Percentiles rank a stretch among this genome's conserved stretches.
phyloP scores from a whole-genome alignment of 2,329 filamentous ascomycete genomes.

The Zymoseptoria crescenta region DNA sequence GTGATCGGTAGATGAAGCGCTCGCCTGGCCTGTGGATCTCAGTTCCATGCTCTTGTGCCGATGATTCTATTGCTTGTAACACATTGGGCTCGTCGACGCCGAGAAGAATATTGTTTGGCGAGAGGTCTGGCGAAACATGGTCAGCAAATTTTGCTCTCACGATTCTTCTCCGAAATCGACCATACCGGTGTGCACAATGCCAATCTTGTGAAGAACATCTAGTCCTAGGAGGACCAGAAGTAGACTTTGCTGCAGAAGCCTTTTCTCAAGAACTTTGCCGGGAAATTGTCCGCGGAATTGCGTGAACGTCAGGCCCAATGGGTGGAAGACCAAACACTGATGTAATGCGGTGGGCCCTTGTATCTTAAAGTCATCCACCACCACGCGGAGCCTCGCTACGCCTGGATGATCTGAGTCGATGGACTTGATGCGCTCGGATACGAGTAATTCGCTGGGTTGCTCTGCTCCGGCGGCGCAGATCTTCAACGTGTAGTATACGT shows the following conservation, averaged over 20 bases:
- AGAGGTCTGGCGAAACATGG: constrained; percentile 5
- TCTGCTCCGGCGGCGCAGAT: not conserved
- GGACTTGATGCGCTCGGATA: not conserved
- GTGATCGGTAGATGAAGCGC: constrained; percentile 1
- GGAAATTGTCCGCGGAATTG: constrained; percentile 9
- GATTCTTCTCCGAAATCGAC: not conserved
- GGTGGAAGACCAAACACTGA: constrained; percentile 22
- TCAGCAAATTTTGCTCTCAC: not conserved
- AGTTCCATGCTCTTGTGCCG: not conserved
- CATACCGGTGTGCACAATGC: constrained; percentile 19
- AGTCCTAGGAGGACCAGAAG: constrained; percentile 9
- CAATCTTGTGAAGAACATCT: constrained; percentile 16
- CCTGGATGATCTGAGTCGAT: constrained; percentile 3
- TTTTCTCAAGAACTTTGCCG: constrained; percentile 8
- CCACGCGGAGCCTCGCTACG: constrained; percentile 16
- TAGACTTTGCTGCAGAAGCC: constrained; percentile 14
- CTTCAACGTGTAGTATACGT: not conserved
- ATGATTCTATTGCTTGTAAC: constrained; percentile 4
- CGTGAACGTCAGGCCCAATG: constrained; percentile 18
- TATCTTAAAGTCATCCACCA: constrained; percentile 22
- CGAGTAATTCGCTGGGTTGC: not conserved
- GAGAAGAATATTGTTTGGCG: constrained; percentile 31
- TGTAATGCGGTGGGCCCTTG: constrained; percentile 10
- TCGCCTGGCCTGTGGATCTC: not conserved
- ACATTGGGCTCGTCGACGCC: constrained; percentile 24